A percentile compares a stretch with the other conserved stretches of the same genome.
These are phyloP conservation scores for Cutaneotrichosporon cutaneum DNA, from an alignment of 1,284 basidiomycete species.

Conservation along the genomic window DNA sequence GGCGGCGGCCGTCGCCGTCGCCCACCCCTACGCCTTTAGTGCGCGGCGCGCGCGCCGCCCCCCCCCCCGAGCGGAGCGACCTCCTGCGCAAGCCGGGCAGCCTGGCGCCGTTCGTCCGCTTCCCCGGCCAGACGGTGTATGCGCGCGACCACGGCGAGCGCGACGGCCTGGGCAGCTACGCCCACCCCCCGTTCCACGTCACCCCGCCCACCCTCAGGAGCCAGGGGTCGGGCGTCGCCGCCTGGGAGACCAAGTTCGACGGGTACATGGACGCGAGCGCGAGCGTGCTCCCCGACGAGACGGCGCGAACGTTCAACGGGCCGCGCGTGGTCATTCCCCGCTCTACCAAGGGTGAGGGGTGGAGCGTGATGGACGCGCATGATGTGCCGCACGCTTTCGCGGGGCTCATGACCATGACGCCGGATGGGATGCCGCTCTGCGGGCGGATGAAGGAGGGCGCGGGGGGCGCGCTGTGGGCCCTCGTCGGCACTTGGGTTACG, in stretches of 20 bases:
- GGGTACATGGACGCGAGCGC: conserved; percentile 18
- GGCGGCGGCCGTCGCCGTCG: conserved; percentile 24
- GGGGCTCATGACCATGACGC: conserved; percentile 36
- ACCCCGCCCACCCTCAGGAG: neutral
- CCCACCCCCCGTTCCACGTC: conserved; percentile 27
- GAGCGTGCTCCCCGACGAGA: conserved; percentile 19
- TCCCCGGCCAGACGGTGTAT: conserved; percentile 30
- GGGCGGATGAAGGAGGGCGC: conserved; percentile 19
- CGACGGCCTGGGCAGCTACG: conserved; percentile 35
- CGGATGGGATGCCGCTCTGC: conserved; percentile 34
- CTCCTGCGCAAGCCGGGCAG: neutral
- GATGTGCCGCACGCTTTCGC: conserved; percentile 24
- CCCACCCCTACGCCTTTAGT: conserved; percentile 33
- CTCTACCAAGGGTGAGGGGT: neutral
- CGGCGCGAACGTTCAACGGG: conserved; percentile 18
- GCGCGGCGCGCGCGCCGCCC: neutral
- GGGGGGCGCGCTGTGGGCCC: conserved; percentile 20
- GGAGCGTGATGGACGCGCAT: neutral
- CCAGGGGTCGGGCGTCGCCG: conserved; percentile 22
- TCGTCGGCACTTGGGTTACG: conserved; percentile 36
- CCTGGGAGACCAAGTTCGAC: conserved; percentile 24
- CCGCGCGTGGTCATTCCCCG: neutral
- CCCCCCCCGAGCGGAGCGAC: neutral
- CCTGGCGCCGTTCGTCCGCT: conserved; percentile 28
- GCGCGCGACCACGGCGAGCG: conserved; percentile 33